phyloP scores from a whole-genome alignment of 371 early-diverging fungal genomes.

The Phascolomyces articulosus region DNA sequence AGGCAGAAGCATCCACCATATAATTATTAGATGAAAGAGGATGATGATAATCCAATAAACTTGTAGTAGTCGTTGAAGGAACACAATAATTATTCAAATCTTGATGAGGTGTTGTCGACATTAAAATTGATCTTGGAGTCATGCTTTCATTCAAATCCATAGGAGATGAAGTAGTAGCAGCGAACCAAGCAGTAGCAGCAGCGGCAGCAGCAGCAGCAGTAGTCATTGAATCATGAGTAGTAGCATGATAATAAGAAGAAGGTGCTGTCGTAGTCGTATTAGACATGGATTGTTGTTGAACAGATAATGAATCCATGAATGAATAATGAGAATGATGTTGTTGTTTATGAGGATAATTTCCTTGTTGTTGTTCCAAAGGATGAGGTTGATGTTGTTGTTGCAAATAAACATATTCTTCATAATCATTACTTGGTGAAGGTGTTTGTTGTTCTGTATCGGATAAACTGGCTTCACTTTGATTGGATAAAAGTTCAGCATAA shows the following conservation, averaged over 20 bases:
- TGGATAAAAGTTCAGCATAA: constrained; percentile 35
- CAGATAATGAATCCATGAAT: neutral
- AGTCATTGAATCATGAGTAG: neutral
- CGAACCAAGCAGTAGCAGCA: neutral
- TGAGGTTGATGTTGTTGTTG: constrained; percentile 24
- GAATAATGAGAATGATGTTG: neutral
- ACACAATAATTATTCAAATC: neutral
- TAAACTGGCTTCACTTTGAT: constrained; percentile 35
- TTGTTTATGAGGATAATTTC: no score
- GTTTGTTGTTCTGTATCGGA: constrained; percentile 38
- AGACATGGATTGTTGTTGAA: neutral
- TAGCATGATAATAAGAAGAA: neutral
- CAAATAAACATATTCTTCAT: constrained; percentile 31
- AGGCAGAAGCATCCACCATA: constrained; percentile 28
- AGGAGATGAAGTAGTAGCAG: neutral
- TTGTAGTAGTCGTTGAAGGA: neutral
- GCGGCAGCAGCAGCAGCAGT: neutral
- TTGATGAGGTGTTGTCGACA: neutral
- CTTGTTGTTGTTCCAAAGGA: constrained; percentile 16
- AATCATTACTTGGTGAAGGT: constrained; percentile 35
- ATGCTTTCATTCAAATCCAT: constrained; percentile 7
- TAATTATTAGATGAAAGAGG: constrained; percentile 6
- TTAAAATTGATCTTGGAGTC: neutral
- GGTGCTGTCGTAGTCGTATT: neutral
- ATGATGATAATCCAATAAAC: neutral